These are phyloP conservation scores for Phialophora macrospora DNA, from an alignment of 2,329 filamentous ascomycete genomes.

Conservation along the genomic window DNA sequence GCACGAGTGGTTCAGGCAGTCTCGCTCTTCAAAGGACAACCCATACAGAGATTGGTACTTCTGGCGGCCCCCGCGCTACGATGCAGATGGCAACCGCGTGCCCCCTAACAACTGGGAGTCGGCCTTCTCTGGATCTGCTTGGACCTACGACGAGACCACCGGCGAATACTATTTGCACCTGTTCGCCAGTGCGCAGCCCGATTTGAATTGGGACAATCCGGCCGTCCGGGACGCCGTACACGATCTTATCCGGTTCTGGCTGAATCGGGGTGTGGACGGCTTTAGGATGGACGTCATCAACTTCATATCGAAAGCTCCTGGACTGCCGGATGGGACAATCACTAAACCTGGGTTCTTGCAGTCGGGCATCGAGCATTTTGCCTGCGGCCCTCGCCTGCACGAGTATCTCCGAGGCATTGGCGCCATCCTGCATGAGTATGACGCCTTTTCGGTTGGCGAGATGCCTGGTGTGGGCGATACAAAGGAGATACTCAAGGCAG, in stretches of 20 bases:
- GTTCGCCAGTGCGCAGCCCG: slow-evolving; percentile 76
- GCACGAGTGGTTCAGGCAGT: slow-evolving; percentile 69
- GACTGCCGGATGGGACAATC: slow-evolving; percentile 53
- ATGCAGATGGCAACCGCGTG: slow-evolving; percentile 62
- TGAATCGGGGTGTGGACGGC: slow-evolving; percentile 72
- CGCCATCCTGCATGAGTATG: slow-evolving; percentile 45
- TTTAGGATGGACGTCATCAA: slow-evolving; percentile 77
- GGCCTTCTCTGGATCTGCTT: slow-evolving; percentile 43
- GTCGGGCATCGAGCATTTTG: slow-evolving; percentile 52
- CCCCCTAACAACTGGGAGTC: slow-evolving; percentile 77
- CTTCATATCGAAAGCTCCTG: slow-evolving; percentile 69
- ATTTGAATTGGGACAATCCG: slow-evolving; percentile 82
- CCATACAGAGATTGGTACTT: slow-evolving; percentile 74
- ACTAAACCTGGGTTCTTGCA: slow-evolving; percentile 53
- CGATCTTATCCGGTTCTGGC: slow-evolving; percentile 77
- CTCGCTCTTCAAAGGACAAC: slow-evolving; percentile 63
- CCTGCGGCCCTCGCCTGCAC: slow-evolving; percentile 45
- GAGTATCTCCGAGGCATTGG: slow-evolving; percentile 47
- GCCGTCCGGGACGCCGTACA: slow-evolving; percentile 72
- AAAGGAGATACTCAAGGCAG: slow-evolving; percentile 46
- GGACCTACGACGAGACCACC: slow-evolving; percentile 70
- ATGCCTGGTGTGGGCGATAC: slow-evolving; percentile 45
- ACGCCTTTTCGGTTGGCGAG: slow-evolving; percentile 50
- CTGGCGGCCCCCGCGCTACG: slow-evolving; percentile 56
- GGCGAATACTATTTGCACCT: slow-evolving; percentile 77